Base-by-base conservation (phyloP, 2,329 filamentous ascomycete genomes). In the Talaromyces sp. region DNA sequence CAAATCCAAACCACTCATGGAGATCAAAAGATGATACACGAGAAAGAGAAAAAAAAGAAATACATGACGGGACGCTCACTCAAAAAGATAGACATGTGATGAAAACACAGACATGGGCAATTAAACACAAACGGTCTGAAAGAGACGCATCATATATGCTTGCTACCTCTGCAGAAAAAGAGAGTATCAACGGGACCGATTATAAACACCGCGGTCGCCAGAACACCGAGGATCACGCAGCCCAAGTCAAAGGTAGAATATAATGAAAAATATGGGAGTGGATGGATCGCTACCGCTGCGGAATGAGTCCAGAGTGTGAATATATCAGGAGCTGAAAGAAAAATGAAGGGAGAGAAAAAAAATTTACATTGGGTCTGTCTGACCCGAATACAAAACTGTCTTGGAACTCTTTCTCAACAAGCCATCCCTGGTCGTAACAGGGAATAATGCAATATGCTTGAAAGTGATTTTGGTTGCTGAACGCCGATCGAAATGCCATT, bases 401-500 rank as follows among this genome's bases (percentile, higher is more conserved):
- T 51, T 59, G 56, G 51, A 58, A 42, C 50, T 40, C 33, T 33
- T 61, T 59, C 40, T 42, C 54, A 56, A 61, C 51, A 55, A 59
- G 56, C 40, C 42, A 57, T 31, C 36, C 62, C 31, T 56, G 53
- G 33, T 64, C 27, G 52, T 61, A 56, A 57, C 56, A 57, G 23
- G 27, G 52, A 56, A 60, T 53, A 36, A 57, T 54, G 44, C 42
- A 60, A 64, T 52, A 56, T 54, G 31, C 52, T 55, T 31, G 47
- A 60, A 56, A 57, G 47, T 51, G 52, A 56, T 61, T 52, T 28
- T 59, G 40, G 44, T 23, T 58, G 30, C 40, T 54, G n/a, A 73
- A 72, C 68, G 68, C 70, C 68, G 65, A 65, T 65, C 67, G 64
- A 65, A 68, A 71, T 71, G 70, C 62, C 33, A 44, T 61, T 62